These are phyloP conservation scores for Paramecium pentaurelia DNA, from an alignment of 73 alveolate genomes.

Conservation along the genomic window DNA sequence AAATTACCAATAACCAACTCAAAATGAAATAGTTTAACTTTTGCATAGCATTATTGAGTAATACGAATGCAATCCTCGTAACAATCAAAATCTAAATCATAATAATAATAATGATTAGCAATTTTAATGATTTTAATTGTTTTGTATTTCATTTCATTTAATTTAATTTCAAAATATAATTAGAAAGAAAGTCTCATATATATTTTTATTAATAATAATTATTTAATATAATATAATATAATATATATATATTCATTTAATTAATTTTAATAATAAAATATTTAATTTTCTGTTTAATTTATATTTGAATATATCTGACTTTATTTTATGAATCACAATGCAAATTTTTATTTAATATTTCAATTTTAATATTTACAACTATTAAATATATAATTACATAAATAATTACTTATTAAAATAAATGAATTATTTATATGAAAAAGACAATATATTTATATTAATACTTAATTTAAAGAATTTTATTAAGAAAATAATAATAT, in stretches of 20 bases:
- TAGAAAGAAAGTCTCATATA: neutral
- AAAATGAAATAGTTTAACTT: conserved; percentile 34
- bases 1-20: neutral
- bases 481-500: neutral
- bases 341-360: no score
- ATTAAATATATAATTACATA: no score
- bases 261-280: neutral
- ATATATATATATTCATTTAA: neutral
- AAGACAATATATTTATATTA: no score
- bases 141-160: neutral
- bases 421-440: no score
- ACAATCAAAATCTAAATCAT: neutral
- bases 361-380: neutral
- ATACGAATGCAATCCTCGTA: conserved; percentile 35
- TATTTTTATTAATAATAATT: neutral
- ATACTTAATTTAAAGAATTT: neutral
- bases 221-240: no score
- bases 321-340: no score
- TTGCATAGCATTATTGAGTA: conserved; percentile 24
- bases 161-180: neutral
- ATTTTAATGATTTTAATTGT: neutral
- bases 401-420: no score
- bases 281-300: neutral
- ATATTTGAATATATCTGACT: no score
- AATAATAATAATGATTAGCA: conserved; percentile 20